These are phyloP conservation scores for Yarrowia bubula DNA, from an alignment of 805 yeast species.

Conservation along the genomic window DNA sequence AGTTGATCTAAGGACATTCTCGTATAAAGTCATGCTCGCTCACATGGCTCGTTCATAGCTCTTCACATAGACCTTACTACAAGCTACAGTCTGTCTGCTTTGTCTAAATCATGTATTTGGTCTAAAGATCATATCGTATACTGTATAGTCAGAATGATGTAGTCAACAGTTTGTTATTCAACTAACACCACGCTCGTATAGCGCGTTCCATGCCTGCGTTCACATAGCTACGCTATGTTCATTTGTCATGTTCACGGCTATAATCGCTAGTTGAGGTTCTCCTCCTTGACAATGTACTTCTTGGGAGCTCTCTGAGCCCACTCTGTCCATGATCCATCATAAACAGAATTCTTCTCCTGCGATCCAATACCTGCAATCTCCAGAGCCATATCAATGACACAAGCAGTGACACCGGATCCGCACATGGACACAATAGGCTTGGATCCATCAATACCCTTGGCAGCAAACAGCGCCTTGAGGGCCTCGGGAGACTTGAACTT, in stretches of 20 bases:
- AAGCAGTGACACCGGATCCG: slow-evolving; percentile 96
- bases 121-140: background rate
- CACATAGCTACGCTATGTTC: too few species aligned
- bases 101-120: background rate
- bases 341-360: slow-evolving; percentile 41
- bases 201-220: too few species aligned
- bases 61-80: too few species aligned
- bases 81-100: too few species aligned
- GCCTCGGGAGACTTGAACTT: slow-evolving; percentile 50
- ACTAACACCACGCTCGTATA: too few species aligned
- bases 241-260: background rate
- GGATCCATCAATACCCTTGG: slow-evolving; percentile 43
- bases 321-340: slow-evolving; percentile 70
- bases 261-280: slow-evolving; percentile 8
- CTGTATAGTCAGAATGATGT: too few species aligned
- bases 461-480: slow-evolving; percentile 49
- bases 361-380: slow-evolving; percentile 37
- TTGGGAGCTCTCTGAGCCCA: slow-evolving; percentile 75
- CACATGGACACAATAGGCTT: slow-evolving; percentile 84
- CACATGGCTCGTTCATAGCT: too few species aligned
- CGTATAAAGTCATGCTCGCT: too few species aligned
- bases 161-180: too few species aligned
- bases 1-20: too few species aligned
- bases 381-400: slow-evolving; percentile 74
- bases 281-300: slow-evolving; percentile 50